Base-by-base conservation (phyloP, 1,284 basidiomycete genomes). In the Porogramme epimiltina region DNA sequence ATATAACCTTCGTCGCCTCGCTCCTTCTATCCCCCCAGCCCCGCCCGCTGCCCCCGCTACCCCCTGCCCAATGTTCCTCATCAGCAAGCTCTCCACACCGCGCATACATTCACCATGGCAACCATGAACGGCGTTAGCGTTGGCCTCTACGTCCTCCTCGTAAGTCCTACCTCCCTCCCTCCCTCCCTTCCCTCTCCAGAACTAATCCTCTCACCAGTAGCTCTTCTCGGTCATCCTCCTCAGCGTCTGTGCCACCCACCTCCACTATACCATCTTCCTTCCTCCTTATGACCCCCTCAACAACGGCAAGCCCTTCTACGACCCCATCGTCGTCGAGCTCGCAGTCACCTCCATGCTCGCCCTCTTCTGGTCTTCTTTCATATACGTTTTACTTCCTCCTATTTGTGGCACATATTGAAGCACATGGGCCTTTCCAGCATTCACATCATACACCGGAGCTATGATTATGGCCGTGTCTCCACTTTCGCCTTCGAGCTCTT, bases 261-360 rank as follows among this genome's bases (percentile, higher is more conserved):
- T 91, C 49, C 74, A 81, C 55, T 89, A 89, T 65, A 91, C 89
- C 13, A 78, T 76, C 37, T 78, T 84, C 59, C 65, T 89, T 16
- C 77, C 79, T 5, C 46, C 60, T 8, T 70, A 66, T 28, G 87
- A 89, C 62, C 79, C 86, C 2, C 66, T 89, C 43, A 87, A 89
- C 65, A 62, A 70, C 22, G 86, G 85, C 3, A 58, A 64, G 15
- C 62, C 68, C 52, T 90, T 88, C 70, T 85, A 86, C 66, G 88
- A 90, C 60, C 84, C 83, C 19, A 78, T 89, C 47, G 77, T 87
- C 22, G 82, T 77, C 3, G 88, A 90, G 63, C 71, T 90, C 15
- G 68, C 89, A 42, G 73, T 80, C 34, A 79, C 85, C 8, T 75
- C 84, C 6, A 60, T 84, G 31, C 61, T 91, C 16, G 81, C 83